phyloP scores from a whole-genome alignment of 257 asterid species.

The Ligustrum vulgare region DNA sequence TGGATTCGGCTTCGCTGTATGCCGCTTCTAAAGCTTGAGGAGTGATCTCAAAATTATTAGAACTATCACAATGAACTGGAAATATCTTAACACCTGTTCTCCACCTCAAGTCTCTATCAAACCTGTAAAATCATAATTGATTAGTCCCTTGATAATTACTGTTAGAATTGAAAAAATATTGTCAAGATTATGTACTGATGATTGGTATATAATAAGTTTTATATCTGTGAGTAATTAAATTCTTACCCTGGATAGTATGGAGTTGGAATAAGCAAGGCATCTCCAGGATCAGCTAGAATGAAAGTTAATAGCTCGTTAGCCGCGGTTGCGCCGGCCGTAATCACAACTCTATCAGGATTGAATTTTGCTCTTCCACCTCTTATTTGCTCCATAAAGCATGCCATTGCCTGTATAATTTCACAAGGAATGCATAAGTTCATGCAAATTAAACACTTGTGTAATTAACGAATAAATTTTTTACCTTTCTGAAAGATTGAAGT shows the following conservation, averaged over 20 bases:
- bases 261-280: constrained; percentile 84
- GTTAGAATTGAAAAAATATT: not conserved
- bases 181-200: not conserved
- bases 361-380: constrained; percentile 79
- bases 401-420: constrained; percentile 65
- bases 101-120: constrained; percentile 38
- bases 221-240: not conserved
- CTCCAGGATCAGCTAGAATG: constrained; percentile 80
- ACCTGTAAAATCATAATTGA: constrained; percentile 15
- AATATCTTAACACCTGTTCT: constrained; percentile 39
- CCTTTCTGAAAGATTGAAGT: constrained; percentile 72
- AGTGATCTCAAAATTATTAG: constrained; percentile 47
- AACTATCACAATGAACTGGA: constrained; percentile 47
- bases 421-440: not conserved
- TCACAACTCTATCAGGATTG: constrained; percentile 73
- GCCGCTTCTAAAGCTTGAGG: constrained; percentile 39
- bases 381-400: constrained; percentile 82
- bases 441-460: not conserved
- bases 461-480: not conserved
- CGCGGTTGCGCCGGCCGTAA: constrained; percentile 92
- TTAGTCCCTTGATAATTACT: not conserved
- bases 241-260: constrained; percentile 96
- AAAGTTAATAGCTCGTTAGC: constrained; percentile 85
- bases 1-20: constrained; percentile 31
- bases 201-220: not conserved